Evolutionary conservation across 257 asterid species (phyloP), one percentile per base, ranked within the genome.

Genomic region (Haberlea rhodopensis): DNA sequence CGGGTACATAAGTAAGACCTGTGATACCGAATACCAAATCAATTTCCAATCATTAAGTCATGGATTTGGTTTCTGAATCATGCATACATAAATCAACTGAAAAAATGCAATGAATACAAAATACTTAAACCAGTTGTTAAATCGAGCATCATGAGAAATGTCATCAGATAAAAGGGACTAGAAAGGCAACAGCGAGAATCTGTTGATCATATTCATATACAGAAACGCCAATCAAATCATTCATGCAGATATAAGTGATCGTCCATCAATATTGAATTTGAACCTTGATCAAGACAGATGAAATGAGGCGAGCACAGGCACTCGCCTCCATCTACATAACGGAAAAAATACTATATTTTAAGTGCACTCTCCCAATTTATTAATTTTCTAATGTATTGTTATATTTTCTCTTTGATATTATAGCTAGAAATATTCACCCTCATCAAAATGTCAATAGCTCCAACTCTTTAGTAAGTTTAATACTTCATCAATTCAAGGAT

Each of bases 1-100:
- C 97, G 5, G 99, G 97, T 74, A 87, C 74, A 69, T 81, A 94
- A 8, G 95, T 77, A 61, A 80, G 68, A 67, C 96, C 97, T 90
- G 87, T 49, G 70, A 80, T 9, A 37, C 57, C 70, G 7, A n/a
- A 29, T 29, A 29, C 34, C 68, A 69, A 68, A 68, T 25, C 11
- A 60, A 60, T 21, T 20, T 46, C 65, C 60, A 61, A 55, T 60
- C 18, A 60, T 71, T 43, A 74, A 53, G 65, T 68, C 26, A 56
- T n/a, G 53, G 51, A 62, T 53, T 25, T 58, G 61, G 24, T 63
- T 8, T 34, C 51, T 31, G 59, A 53, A 37, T 53, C 27, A 23
- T 57, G 53, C n/a, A 54, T 48, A 51, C 21, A 60, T 18, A 60
- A 7, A 63, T n/a, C 20, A 73, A 57, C 58, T 40, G 19, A 59